Evolutionary conservation across 768 basidiomycete species (phyloP), one percentile per base, ranked within the genome.

Genomic region (Panus rudis): DNA sequence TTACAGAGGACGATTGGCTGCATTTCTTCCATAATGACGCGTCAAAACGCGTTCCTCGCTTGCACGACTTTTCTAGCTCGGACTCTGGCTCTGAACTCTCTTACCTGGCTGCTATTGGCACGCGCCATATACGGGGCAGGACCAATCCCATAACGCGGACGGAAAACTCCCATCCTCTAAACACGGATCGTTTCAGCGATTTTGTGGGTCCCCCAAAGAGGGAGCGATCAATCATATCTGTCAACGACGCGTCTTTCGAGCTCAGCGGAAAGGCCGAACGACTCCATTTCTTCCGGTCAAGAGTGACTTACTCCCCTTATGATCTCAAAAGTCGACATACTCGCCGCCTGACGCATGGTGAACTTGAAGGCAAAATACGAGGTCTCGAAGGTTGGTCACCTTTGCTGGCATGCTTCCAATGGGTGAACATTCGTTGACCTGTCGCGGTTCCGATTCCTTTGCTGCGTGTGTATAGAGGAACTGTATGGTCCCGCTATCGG

Each of bases 171-270:
- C 32, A 23, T 49, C 50, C 4, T 20, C 37, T 11, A 49, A 43
- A n/a, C n/a, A n/a, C n/a, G n/a, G n/a, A n/a, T n/a, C n/a, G n/a
- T 2, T 73, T 70, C 54, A 70, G 63, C 43, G 71, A 73, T 47
- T 57, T 76, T 16, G 51, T 51, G 7, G 71, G 69, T 3, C 63
- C 71, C 13, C 49, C 67, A 13, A 70, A 69, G 48, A 65, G 70
- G 45, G 66, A 64, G 23, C 66, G 63, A 44, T 78, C 78, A n/a
- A 37, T 58, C 37, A 57, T 60, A 13, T 67, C 65, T 19, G 56
- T 64, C 25, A 66, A 72, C 48, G 66, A 71, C 25, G 49, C 41
- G 25, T 52, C 54, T 23, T 58, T 61, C 48, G 52, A 54, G 24
- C 44, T 60, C 19, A 50, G 51, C 41, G 51, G 31, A 3, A 60